Evolutionary conservation across 352 stramenopile species (phyloP).

Genomic region (Pythium chondricola): DNA sequence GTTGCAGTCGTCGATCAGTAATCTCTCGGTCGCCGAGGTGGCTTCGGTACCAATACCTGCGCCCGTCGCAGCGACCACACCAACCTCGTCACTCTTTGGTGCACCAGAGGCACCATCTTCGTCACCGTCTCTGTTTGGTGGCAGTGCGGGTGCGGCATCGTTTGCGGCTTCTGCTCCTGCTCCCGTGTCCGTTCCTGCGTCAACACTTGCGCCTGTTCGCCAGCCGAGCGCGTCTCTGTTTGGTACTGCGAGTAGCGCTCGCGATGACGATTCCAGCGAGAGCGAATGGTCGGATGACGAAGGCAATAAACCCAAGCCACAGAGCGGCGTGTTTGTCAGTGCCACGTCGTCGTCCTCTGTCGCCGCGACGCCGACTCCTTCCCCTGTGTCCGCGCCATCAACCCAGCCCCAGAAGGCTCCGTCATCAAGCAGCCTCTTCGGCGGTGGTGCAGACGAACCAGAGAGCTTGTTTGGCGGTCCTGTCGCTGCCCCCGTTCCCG

Average conservation of each 20-base stretch:
- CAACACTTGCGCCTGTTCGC: too few relatives aligned
- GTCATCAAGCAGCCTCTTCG: conserved; percentile 9
- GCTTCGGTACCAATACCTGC: conserved; percentile 1
- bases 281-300: conserved; percentile 25
- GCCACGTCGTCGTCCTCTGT: background rate
- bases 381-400: conserved; percentile 12
- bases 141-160: background rate
- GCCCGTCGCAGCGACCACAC: conserved; percentile 7
- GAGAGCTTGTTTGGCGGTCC: conserved; percentile 6
- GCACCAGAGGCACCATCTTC: too few relatives aligned
- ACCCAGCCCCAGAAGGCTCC: background rate
- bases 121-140: conserved; percentile 9
- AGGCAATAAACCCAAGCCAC: conserved; percentile 6
- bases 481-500: conserved; percentile 9
- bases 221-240: conserved; percentile 13
- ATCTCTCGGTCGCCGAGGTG: too few relatives aligned
- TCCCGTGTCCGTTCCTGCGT: background rate
- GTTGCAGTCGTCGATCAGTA: too few relatives aligned
- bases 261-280: conserved; percentile 14
- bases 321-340: conserved; percentile 6
- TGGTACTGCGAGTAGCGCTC: conserved; percentile 1
- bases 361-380: conserved; percentile 1
- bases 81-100: too few relatives aligned
- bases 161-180: background rate
- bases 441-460: conserved; percentile 1